Evolutionary conservation across 768 basidiomycete genomes (phyloP).

Genomic region (Strobilomyces dryophilus): DNA sequence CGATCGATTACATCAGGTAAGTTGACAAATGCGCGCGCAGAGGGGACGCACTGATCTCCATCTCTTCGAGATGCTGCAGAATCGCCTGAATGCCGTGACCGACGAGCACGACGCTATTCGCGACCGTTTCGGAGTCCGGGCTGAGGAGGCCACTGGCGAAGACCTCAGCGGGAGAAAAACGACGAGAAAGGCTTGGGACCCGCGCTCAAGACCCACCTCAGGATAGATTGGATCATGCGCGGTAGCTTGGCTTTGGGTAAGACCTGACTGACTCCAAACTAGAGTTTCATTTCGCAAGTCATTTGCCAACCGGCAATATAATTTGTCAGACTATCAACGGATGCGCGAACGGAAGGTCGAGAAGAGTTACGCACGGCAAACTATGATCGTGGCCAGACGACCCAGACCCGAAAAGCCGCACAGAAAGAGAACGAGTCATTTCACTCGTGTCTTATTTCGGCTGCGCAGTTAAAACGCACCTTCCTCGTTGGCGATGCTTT

Average conservation of each 20-base stretch:
- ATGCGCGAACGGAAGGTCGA: neutral
- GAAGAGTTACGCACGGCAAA: slow-evolving; percentile 52
- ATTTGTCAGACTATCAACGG: slow-evolving; percentile 2
- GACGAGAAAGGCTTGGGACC: neutral
- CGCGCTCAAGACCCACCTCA: slow-evolving; percentile 46
- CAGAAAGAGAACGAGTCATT: neutral
- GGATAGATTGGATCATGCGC: slow-evolving; percentile 65
- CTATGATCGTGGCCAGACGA: slow-evolving; percentile 31
- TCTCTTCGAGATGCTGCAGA: slow-evolving; percentile 64
- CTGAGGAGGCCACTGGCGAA: slow-evolving; percentile 59
- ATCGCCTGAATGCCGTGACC: slow-evolving; percentile 55
- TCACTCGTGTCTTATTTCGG: slow-evolving; percentile 18
- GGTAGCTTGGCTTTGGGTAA: slow-evolving; percentile 64
- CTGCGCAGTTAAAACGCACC: slow-evolving; percentile 40
- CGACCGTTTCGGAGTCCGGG: slow-evolving; percentile 69
- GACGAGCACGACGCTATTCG: slow-evolving; percentile 71
- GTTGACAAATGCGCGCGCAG: neutral
- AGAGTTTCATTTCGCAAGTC: slow-evolving; percentile 9
- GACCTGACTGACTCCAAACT: slow-evolving; percentile 81
- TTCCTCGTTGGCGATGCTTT: slow-evolving; percentile 64
- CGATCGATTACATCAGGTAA: neutral
- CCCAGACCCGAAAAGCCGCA: neutral
- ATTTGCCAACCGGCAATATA: neutral
- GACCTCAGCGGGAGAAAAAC: neutral
- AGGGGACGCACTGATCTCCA: slow-evolving; percentile 66